Percentiles rank a stretch among this genome's conserved stretches.
Conservation (phyloP, 2,329 filamentous ascomycete species). For the Alternaria sp. region DNA sequence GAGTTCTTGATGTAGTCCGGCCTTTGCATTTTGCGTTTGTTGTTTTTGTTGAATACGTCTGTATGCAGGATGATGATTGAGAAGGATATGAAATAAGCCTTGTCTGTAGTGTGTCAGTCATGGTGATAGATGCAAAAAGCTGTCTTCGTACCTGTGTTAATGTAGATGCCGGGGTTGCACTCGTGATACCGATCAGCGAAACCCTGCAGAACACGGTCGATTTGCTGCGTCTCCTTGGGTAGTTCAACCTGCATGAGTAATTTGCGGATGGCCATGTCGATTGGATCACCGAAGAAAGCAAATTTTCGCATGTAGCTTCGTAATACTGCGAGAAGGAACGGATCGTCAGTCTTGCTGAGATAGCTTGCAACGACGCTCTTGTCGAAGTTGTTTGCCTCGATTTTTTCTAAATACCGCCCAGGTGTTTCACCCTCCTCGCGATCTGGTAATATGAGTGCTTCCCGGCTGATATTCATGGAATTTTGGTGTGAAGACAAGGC, state of each 20-base stretch:
- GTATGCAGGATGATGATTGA: slow-evolving; percentile 96
- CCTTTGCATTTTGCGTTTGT: slow-evolving; percentile 99
- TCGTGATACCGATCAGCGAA: slow-evolving; percentile 98
- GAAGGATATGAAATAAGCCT: slow-evolving; percentile 98
- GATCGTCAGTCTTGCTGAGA: slow-evolving; percentile 84
- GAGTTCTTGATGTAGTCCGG: slow-evolving; percentile 95
- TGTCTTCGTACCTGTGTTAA: slow-evolving; percentile 67
- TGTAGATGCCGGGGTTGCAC: slow-evolving; percentile 96
- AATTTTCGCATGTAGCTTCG: slow-evolving; percentile 96
- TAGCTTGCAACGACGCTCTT: slow-evolving; percentile 85
- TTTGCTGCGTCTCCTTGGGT: slow-evolving; percentile 97
- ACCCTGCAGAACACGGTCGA: slow-evolving; percentile 90
- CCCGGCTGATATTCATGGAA: slow-evolving; percentile 79
- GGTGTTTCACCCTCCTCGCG: slow-evolving; percentile 88
- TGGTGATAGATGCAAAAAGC: neutral
- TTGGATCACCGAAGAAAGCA: slow-evolving; percentile 93
- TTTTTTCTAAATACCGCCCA: slow-evolving; percentile 83
- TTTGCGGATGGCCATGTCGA: slow-evolving; percentile 97
- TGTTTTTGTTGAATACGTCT: slow-evolving; percentile 99
- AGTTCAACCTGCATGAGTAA: slow-evolving; percentile 95
- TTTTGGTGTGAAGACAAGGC: slow-evolving; percentile 81
- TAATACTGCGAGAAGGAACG: slow-evolving; percentile 83
- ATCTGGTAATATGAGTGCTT: slow-evolving; percentile 75
- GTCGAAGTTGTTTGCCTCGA: slow-evolving; percentile 80
- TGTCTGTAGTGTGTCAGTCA: slow-evolving; percentile 63